Evolutionary conservation across 2,329 filamentous ascomycete genomes (phyloP).

Genomic region (Botrytis porri): DNA sequence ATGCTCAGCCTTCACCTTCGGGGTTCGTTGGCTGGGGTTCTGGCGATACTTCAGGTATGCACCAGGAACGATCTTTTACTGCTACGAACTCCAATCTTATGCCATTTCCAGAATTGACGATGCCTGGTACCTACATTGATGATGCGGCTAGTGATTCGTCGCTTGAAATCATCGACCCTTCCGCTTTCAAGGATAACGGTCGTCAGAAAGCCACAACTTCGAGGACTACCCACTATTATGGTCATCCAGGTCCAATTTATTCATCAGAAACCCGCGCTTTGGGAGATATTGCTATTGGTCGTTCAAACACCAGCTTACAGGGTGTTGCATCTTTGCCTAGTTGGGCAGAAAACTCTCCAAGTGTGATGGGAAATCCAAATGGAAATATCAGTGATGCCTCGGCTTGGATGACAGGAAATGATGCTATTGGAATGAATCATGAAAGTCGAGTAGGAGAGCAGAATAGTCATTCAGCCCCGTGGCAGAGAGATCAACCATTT

Average conservation of each 20-base stretch:
- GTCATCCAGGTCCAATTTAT: not conserved
- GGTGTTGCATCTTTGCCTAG: constrained; percentile 30
- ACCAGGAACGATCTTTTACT: not conserved
- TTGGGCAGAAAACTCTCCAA: constrained; percentile 23
- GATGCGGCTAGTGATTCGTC: constrained; percentile 35
- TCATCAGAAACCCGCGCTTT: constrained; percentile 25
- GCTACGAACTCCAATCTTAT: constrained; percentile 15
- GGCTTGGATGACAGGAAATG: not conserved
- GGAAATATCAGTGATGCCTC: not conserved
- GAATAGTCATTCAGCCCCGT: not conserved
- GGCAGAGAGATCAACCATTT: not conserved
- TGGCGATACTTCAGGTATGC: not conserved
- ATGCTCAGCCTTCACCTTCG: not conserved
- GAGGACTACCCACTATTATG: not conserved
- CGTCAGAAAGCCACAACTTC: constrained; percentile 18
- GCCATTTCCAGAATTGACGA: constrained; percentile 11
- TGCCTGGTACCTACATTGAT: constrained; percentile 27
- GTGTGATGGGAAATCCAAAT: not conserved
- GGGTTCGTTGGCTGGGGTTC: not conserved
- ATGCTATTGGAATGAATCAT: not conserved
- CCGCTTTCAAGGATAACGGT: constrained; percentile 34
- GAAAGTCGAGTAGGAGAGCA: not conserved
- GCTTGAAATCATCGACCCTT: constrained; percentile 35
- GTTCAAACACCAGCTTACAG: constrained; percentile 20
- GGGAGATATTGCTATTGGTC: constrained; percentile 19